Evolutionary conservation across 2,329 filamentous ascomycete genomes (phyloP).

Genomic region (Aureobasidium leucospermi): DNA sequence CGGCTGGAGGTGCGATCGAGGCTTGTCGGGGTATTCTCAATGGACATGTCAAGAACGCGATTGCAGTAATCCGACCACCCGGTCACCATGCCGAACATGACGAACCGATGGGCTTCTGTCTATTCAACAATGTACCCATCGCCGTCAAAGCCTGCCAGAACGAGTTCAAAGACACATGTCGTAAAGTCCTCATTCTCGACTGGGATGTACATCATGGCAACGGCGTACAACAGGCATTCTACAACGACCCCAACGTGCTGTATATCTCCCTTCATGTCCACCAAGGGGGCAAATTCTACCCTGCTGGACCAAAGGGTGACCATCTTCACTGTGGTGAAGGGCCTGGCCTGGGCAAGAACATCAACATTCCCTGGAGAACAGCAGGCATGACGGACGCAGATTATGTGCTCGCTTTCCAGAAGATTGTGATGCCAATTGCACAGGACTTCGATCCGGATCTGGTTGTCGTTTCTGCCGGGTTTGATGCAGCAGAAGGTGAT

Average conservation of each 20-base stretch:
- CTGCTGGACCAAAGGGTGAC: constrained; percentile 53
- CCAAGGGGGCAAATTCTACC: constrained; percentile 77
- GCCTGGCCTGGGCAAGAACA: constrained; percentile 53
- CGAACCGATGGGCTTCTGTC: constrained; percentile 84
- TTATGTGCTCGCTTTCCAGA: constrained; percentile 93
- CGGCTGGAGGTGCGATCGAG: constrained; percentile 89
- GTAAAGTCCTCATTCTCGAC: constrained; percentile 87
- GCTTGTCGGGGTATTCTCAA: constrained; percentile 85
- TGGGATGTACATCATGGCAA: constrained; percentile 82
- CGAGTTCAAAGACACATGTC: constrained; percentile 70
- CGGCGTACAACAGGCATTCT: constrained; percentile 93
- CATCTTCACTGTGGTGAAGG: constrained; percentile 53
- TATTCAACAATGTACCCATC: constrained; percentile 96
- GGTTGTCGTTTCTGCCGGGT: constrained; percentile 91
- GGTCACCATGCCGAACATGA: constrained; percentile 91
- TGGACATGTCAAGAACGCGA: constrained; percentile 82
- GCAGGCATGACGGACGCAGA: constrained; percentile 89
- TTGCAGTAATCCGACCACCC: constrained; percentile 89
- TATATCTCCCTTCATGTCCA: constrained; percentile 96
- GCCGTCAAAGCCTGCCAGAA: constrained; percentile 81
- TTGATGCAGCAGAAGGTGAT: constrained; percentile 91
- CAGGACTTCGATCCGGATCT: constrained; percentile 89
- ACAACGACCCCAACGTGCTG: constrained; percentile 85
- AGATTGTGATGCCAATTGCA: constrained; percentile 92
- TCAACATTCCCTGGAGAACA: constrained; percentile 62